These are phyloP conservation scores for Carex cristatella DNA, from an alignment of 176 grass and related monocot genomes.

Conservation along the genomic window DNA sequence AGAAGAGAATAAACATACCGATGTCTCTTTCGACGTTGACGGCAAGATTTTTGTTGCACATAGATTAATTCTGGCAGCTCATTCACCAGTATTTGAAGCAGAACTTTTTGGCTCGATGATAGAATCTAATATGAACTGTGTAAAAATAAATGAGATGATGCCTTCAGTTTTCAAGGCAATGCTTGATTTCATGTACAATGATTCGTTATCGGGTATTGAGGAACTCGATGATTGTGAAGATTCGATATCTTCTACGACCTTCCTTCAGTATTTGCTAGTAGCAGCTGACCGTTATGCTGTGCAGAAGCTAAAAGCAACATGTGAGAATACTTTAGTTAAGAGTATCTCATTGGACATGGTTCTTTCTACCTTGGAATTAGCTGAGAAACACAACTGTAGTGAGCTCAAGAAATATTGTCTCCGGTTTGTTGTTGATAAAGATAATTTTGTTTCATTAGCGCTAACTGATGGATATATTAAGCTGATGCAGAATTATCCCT, in stretches of 20 bases:
- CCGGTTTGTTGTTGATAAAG: not conserved
- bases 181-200: slow-evolving; percentile 15
- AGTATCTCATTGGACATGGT: not conserved
- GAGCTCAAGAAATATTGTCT: not conserved
- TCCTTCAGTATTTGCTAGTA: not conserved
- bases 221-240: not conserved
- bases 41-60: not conserved
- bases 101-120: not conserved
- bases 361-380: not conserved
- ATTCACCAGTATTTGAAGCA: not conserved
- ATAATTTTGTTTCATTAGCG: not conserved
- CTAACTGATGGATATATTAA: not conserved
- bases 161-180: slow-evolving; percentile 10
- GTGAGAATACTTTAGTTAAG: not conserved
- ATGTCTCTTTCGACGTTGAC: not conserved
- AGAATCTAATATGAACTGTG: not conserved
- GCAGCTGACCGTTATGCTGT: slow-evolving; percentile 1
- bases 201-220: not conserved
- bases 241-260: not conserved
- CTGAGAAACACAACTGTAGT: not conserved
- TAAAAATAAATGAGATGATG: slow-evolving; percentile 6
- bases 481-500: not conserved
- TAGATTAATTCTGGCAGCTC: not conserved
- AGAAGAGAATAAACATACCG: too few relatives aligned
- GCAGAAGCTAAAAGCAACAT: not conserved